Conservation (phyloP, 2,329 filamentous ascomycete species). For the Neurospora sp. region DNA sequence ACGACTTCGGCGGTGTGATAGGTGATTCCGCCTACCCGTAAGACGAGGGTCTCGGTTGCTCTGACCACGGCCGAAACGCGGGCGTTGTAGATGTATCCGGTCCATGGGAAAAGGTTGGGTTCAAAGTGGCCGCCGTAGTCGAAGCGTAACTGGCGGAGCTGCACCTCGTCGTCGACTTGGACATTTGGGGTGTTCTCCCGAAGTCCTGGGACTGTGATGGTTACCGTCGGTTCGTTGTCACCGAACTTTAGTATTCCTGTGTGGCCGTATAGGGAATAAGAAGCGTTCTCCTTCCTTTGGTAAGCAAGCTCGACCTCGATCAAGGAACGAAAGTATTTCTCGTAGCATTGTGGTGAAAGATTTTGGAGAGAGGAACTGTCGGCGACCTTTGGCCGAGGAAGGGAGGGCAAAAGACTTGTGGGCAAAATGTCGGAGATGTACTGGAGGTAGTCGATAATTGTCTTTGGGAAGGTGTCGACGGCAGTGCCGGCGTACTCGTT, state of each 20-base stretch:
- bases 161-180: constrained; percentile 15
- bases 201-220: constrained; percentile 14
- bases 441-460: constrained; percentile 4
- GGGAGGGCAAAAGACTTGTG: constrained; percentile 2
- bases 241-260: constrained; percentile 3
- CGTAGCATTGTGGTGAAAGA: constrained; percentile 8
- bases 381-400: neutral
- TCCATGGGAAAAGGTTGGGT: constrained; percentile 7
- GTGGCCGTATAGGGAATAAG: constrained; percentile 13
- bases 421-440: constrained; percentile 5
- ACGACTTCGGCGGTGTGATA: neutral
- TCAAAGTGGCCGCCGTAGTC: neutral
- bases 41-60: constrained; percentile 9
- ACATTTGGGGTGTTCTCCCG: constrained; percentile 15
- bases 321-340: constrained; percentile 11
- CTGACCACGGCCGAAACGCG: constrained; percentile 15
- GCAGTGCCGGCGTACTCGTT: constrained; percentile 7
- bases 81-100: constrained; percentile 10
- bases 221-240: constrained; percentile 1
- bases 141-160: constrained; percentile 15
- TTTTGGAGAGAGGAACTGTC: neutral
- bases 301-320: constrained; percentile 9
- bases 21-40: constrained; percentile 11
- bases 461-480: constrained; percentile 3
- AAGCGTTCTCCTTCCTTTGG: constrained; percentile 10